Percentiles rank a stretch among this genome's conserved stretches.
Conservation (phyloP, 768 basidiomycete species). For the Erythrobasidium yunnanense region DNA sequence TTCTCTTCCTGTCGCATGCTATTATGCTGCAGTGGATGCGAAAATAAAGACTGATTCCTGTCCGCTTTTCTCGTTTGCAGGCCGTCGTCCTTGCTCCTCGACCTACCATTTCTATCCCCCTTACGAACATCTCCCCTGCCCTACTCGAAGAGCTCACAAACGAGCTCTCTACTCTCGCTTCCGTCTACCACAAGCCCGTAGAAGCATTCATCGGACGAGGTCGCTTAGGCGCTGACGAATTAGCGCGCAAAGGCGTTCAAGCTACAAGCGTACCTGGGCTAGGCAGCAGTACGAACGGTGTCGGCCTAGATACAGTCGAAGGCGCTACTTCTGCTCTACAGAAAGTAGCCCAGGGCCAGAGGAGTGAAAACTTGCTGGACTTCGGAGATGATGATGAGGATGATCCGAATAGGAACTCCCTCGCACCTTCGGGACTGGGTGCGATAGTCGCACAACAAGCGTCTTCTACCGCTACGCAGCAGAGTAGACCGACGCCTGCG, state of each 20-base stretch:
- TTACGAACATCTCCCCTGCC: conserved; percentile 75
- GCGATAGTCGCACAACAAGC: no score
- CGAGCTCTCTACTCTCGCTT: conserved; percentile 78
- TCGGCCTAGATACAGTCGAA: conserved; percentile 51
- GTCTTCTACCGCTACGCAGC: neutral
- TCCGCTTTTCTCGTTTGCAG: conserved; percentile 41
- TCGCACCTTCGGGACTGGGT: no score
- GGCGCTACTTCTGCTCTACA: conserved; percentile 72
- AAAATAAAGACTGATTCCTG: no score
- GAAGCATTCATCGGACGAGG: conserved; percentile 93
- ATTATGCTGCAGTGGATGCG: no score
- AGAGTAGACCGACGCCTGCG: neutral
- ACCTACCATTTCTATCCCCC: conserved; percentile 85
- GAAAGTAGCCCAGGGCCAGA: conserved; percentile 79
- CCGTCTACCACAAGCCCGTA: conserved; percentile 93
- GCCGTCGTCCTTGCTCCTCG: conserved; percentile 79
- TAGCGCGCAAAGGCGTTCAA: conserved; percentile 55
- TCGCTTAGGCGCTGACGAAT: conserved; percentile 67
- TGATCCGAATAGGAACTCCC: neutral
- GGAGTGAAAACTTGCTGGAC: conserved; percentile 88
- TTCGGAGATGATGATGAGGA: conserved; percentile 58
- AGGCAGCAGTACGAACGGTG: conserved; percentile 12
- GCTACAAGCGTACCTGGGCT: no score
- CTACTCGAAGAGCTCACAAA: conserved; percentile 81
- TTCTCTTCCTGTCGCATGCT: conserved; percentile 13